phyloP scores from a whole-genome alignment of 1,284 basidiomycete species.

The Rhodotorula sp. region DNA sequence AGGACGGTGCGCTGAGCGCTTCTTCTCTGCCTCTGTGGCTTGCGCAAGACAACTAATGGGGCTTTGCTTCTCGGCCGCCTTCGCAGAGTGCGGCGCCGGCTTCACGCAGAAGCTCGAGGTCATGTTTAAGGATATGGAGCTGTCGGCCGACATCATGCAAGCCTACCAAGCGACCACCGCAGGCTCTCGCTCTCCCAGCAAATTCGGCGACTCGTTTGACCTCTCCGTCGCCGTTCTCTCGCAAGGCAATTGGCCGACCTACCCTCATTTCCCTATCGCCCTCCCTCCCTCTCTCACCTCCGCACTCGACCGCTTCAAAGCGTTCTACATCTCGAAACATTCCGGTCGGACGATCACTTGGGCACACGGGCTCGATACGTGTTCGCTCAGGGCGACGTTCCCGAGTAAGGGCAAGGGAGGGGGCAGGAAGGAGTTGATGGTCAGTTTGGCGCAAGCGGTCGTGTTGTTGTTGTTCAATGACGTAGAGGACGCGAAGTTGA shows the following conservation, averaged over 20 bases:
- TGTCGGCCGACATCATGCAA: slow-evolving; percentile 51
- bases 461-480: slow-evolving; percentile 91
- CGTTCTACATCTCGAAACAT: slow-evolving; percentile 74
- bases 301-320: slow-evolving; percentile 62
- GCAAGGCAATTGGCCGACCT: slow-evolving; percentile 59
- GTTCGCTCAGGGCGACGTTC: slow-evolving; percentile 67
- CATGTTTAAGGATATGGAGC: slow-evolving; percentile 62
- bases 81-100: slow-evolving; percentile 75
- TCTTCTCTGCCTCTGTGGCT: too few relatives aligned
- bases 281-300: slow-evolving; percentile 58
- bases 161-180: slow-evolving; percentile 50
- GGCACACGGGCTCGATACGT: slow-evolving; percentile 78
- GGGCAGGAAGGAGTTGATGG: slow-evolving; percentile 79
- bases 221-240: slow-evolving; percentile 58
- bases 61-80: background rate
- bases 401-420: slow-evolving; percentile 40
- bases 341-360: slow-evolving; percentile 67
- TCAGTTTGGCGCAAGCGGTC: slow-evolving; percentile 85
- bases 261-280: slow-evolving; percentile 39
- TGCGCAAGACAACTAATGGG: too few relatives aligned
- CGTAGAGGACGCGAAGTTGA: slow-evolving; percentile 53
- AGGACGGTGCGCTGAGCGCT: slow-evolving; percentile 63
- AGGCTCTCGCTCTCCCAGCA: background rate
- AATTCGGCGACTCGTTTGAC: slow-evolving; percentile 45
- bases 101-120: slow-evolving; percentile 78